Evolutionary conservation across 768 basidiomycete species (phyloP).

Genomic region (Termitomyces sp.): DNA sequence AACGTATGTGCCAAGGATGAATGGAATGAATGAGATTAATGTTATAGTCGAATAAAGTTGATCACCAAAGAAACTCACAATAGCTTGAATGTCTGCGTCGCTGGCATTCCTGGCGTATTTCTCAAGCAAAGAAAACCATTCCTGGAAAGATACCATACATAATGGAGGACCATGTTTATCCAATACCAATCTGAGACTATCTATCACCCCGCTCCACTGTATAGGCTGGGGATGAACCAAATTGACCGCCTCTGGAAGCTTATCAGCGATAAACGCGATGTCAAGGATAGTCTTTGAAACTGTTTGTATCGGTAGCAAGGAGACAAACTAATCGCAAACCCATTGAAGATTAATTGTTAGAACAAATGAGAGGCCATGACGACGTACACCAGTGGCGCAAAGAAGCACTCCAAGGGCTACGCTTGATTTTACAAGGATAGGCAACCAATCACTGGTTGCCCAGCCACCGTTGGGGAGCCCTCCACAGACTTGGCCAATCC

Average conservation of each 20-base stretch:
- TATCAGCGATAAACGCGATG: conserved; percentile 17
- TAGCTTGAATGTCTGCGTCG: background rate
- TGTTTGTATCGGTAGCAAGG: conserved; percentile 38
- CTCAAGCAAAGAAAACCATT: conserved; percentile 15
- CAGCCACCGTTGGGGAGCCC: conserved; percentile 35
- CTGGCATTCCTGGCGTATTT: conserved; percentile 3
- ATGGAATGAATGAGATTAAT: too few relatives aligned
- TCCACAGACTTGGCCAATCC: conserved; percentile 43
- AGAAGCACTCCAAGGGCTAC: conserved; percentile 23
- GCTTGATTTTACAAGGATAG: conserved; percentile 34
- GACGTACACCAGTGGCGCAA: conserved; percentile 25
- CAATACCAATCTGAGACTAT: background rate
- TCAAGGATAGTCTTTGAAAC: conserved; percentile 21
- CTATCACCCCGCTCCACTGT: conserved; percentile 27
- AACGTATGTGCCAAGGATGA: too few relatives aligned
- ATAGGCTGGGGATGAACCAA: conserved; percentile 33
- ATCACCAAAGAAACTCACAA: conserved; percentile 5
- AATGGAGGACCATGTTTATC: background rate
- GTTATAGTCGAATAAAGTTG: too few relatives aligned
- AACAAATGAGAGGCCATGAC: background rate
- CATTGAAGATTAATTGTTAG: background rate
- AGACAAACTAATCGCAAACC: conserved; percentile 22
- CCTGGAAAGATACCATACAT: conserved; percentile 6
- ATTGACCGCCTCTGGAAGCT: conserved; percentile 24
- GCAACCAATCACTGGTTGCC: conserved; percentile 43